A percentile compares a stretch with the other conserved stretches of the same genome.
Conservation (phyloP, 1,284 basidiomycete genomes). For the Lentinula novae-zelandiae region DNA sequence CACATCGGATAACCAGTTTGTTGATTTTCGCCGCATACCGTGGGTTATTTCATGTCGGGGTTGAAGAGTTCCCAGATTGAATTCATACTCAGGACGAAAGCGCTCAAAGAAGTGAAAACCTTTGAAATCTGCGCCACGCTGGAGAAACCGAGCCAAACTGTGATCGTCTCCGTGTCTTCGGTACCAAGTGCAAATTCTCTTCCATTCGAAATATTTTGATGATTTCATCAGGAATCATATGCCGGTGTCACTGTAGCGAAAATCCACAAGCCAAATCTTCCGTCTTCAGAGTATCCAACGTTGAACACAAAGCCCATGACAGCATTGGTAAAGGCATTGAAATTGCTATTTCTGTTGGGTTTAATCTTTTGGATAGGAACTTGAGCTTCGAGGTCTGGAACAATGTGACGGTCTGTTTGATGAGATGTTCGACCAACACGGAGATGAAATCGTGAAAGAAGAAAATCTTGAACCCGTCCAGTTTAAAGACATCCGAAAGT, state of each 20-base stretch:
- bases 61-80: not conserved
- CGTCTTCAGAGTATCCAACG: slow-evolving; percentile 56
- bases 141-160: slow-evolving; percentile 70
- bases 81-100: slow-evolving; percentile 53
- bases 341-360: not conserved
- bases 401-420: slow-evolving; percentile 67
- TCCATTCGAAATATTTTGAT: not conserved
- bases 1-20: slow-evolving; percentile 65
- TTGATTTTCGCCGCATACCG: slow-evolving; percentile 77
- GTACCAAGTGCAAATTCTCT: slow-evolving; percentile 32
- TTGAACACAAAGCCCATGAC: slow-evolving; percentile 66
- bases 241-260: slow-evolving; percentile 57
- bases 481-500: slow-evolving; percentile 31
- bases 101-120: slow-evolving; percentile 49
- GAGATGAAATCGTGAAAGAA: slow-evolving; percentile 18
- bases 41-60: slow-evolving; percentile 31
- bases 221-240: slow-evolving; percentile 50
- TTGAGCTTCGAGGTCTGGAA: slow-evolving; percentile 60
- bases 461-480: slow-evolving; percentile 8
- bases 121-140: slow-evolving; percentile 58
- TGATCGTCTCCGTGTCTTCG: slow-evolving; percentile 60
- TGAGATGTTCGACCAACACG: slow-evolving; percentile 40
- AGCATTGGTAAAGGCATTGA: slow-evolving; percentile 38
- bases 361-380: slow-evolving; percentile 38
- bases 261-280: slow-evolving; percentile 54